These are phyloP conservation scores for Hirsutella minnesotensis DNA, from an alignment of 2,329 filamentous ascomycete species.

Conservation along the genomic window DNA sequence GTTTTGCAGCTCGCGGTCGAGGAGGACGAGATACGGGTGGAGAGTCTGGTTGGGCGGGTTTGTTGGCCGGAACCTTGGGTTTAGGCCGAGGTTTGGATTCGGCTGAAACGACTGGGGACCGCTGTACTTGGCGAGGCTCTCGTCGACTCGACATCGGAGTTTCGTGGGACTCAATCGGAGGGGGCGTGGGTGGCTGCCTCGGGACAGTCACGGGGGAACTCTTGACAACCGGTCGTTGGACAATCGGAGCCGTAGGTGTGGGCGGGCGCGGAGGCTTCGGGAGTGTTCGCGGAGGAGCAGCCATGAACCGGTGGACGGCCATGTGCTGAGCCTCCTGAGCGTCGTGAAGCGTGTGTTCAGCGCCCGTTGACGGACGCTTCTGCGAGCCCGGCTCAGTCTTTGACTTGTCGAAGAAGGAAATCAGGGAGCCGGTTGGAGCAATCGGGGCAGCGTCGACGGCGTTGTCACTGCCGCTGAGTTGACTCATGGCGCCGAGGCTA, in stretches of 20 bases:
- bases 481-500: not conserved
- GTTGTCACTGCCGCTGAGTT: constrained; percentile 12
- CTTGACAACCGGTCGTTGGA: not conserved
- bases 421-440: constrained; percentile 49
- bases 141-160: not conserved
- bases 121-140: not conserved
- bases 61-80: constrained; percentile 1
- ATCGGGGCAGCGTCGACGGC: constrained; percentile 42
- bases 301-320: constrained; percentile 1
- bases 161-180: not conserved
- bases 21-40: not conserved
- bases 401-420: constrained; percentile 52
- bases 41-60: not conserved
- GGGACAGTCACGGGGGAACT: not conserved
- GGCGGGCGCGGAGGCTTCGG: not conserved
- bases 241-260: not conserved
- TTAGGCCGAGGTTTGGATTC: constrained; percentile 8
- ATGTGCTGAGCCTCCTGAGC: not conserved
- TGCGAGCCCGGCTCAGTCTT: no score
- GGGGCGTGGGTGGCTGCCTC: constrained; percentile 1
- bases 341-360: not conserved
- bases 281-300: constrained; percentile 1
- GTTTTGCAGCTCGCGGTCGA: not conserved
- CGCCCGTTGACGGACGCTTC: constrained; percentile 16
- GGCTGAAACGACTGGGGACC: not conserved